Evolutionary conservation across 768 basidiomycete genomes (phyloP).

Genomic region (Leccinum ochraceum): DNA sequence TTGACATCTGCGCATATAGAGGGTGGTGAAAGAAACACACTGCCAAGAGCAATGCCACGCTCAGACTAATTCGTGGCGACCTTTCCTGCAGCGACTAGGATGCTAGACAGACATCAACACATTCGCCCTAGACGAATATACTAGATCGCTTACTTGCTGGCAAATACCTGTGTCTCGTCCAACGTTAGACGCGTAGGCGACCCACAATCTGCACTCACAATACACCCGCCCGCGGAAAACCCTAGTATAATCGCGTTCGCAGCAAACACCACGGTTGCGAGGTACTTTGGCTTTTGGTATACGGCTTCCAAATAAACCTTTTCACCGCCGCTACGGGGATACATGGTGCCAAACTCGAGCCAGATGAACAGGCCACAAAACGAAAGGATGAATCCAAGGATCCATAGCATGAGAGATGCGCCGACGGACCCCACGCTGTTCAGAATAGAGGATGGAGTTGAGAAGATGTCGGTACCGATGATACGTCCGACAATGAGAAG

Average conservation of each 20-base stretch:
- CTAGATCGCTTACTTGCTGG: constrained; percentile 28
- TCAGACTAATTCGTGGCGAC: constrained; percentile 48
- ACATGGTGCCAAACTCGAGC: constrained; percentile 65
- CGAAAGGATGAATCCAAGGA: constrained; percentile 57
- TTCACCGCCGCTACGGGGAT: constrained; percentile 60
- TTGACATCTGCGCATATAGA: neutral
- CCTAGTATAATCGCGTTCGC: constrained; percentile 47
- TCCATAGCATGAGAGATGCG: constrained; percentile 62
- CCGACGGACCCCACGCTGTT: constrained; percentile 56
- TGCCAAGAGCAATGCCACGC: constrained; percentile 62
- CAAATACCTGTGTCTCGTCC: constrained; percentile 28
- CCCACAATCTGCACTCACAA: constrained; percentile 36
- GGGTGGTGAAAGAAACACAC: constrained; percentile 27
- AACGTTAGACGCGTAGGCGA: neutral
- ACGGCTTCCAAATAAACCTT: constrained; percentile 63
- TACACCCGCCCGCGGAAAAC: constrained; percentile 45
- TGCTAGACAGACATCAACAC: constrained; percentile 32
- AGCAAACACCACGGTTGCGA: constrained; percentile 52
- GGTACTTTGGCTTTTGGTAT: constrained; percentile 47
- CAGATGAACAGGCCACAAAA: constrained; percentile 62
- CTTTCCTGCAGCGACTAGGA: constrained; percentile 48
- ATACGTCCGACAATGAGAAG: constrained; percentile 56
- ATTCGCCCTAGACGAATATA: neutral
- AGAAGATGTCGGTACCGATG: constrained; percentile 63
- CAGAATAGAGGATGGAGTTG: constrained; percentile 59